phyloP scores from a whole-genome alignment of 2,329 filamentous ascomycete species.

The Berkeleyomyces rouxiae region DNA sequence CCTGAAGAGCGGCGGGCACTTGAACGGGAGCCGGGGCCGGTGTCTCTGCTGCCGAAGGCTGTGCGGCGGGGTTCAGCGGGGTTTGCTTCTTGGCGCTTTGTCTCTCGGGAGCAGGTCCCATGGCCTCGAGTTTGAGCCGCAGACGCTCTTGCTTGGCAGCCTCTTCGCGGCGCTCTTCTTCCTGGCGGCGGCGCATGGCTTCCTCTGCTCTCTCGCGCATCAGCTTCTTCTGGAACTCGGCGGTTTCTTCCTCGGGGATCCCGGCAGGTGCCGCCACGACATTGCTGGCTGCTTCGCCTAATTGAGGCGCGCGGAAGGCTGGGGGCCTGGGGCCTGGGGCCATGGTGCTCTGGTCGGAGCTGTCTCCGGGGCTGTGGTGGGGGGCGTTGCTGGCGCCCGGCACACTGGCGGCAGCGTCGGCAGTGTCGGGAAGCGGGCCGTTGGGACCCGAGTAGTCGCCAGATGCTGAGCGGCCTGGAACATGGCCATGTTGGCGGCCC shows the following conservation, averaged over 20 bases:
- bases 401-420: not conserved
- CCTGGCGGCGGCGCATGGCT: slow-evolving; percentile 49
- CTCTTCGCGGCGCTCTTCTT: slow-evolving; percentile 55
- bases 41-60: not conserved
- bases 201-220: slow-evolving; percentile 57
- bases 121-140: slow-evolving; percentile 51
- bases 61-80: slow-evolving; percentile 2
- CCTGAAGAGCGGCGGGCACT: slow-evolving; percentile 1
- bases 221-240: slow-evolving; percentile 49
- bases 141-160: slow-evolving; percentile 56
- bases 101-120: slow-evolving; percentile 48
- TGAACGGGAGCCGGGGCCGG: not conserved
- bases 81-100: slow-evolving; percentile 38
- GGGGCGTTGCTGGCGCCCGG: not conserved
- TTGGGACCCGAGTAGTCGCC: not conserved
- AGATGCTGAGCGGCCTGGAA: not conserved
- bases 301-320: not conserved
- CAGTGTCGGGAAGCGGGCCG: not conserved
- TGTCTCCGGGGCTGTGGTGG: not conserved
- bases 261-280: not conserved
- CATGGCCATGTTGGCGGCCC: not conserved
- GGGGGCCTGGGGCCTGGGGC: not conserved
- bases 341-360: not conserved
- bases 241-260: slow-evolving; percentile 31
- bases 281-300: not conserved